Conservation (phyloP, 331 rosid species). For the Telfairia occidentalis region DNA sequence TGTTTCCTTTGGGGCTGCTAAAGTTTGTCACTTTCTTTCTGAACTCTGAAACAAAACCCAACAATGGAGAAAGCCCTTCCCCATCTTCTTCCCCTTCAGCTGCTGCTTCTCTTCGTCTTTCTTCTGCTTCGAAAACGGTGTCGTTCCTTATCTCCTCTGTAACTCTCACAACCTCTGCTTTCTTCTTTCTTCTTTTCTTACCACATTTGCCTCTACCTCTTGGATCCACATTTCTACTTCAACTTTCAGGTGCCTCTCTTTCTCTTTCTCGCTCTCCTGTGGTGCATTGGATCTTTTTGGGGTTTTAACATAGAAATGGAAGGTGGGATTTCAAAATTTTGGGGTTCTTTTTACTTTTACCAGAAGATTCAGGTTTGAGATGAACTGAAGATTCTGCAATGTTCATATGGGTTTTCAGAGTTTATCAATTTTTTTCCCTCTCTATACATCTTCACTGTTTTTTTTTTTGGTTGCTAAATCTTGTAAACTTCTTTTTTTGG, state of each 20-base stretch:
- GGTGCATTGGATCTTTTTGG: slow-evolving; percentile 3
- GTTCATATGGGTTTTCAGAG: background rate
- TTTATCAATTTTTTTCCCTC: background rate
- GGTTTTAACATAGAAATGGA: background rate
- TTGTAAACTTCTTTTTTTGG: background rate
- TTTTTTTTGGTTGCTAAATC: background rate
- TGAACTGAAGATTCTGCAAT: background rate
- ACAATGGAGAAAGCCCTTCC: slow-evolving; percentile 54
- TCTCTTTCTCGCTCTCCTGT: slow-evolving; percentile 2
- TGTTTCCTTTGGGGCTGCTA: slow-evolving; percentile 2
- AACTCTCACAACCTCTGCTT: slow-evolving; percentile 13
- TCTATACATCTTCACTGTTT: background rate
- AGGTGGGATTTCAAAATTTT: background rate
- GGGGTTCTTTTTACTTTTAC: background rate
- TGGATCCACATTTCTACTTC: slow-evolving; percentile 31
- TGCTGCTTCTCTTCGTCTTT: slow-evolving; percentile 22
- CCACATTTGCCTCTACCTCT: slow-evolving; percentile 34
- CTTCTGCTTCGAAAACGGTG: slow-evolving; percentile 35
- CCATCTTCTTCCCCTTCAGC: slow-evolving; percentile 27
- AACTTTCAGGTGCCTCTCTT: slow-evolving; percentile 35
- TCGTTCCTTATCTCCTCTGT: slow-evolving; percentile 33
- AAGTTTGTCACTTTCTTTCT: slow-evolving; percentile 37
- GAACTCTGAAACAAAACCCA: slow-evolving; percentile 14
- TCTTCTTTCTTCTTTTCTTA: slow-evolving; percentile 17
- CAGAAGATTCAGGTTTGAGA: slow-evolving; percentile 4